Percentiles rank a stretch among this genome's conserved stretches.
These are phyloP conservation scores for Phoma sp. DNA, from an alignment of 2,329 filamentous ascomycete genomes.

Conservation along the genomic window DNA sequence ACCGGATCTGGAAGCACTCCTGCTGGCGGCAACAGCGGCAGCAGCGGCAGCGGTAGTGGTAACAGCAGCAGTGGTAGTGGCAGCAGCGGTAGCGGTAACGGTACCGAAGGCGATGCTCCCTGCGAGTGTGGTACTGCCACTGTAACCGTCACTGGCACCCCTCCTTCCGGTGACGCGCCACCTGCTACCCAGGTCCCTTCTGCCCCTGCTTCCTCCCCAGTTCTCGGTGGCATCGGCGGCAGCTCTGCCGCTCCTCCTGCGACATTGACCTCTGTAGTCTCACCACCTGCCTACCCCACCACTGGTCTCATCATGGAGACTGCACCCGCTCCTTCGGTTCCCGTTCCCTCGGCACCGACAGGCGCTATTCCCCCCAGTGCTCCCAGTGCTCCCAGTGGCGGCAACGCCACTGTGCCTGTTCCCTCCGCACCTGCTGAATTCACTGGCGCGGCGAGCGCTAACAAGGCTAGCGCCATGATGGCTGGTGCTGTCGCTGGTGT, in stretches of 20 bases:
- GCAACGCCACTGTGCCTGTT: conserved; percentile 26
- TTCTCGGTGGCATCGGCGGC: conserved; percentile 12
- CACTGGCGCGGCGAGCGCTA: conserved; percentile 35
- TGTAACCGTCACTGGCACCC: conserved; percentile 38
- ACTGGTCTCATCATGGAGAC: conserved; percentile 38
- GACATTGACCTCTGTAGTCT: conserved; percentile 9
- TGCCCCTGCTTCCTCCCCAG: conserved; percentile 17
- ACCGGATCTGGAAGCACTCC: conserved; percentile 3
- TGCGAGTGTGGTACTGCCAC: conserved; percentile 37
- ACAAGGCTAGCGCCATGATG: conserved; percentile 31
- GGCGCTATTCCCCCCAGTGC: conserved; percentile 19
- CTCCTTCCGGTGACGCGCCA: conserved; percentile 27
- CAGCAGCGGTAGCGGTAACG: conserved; percentile 1
- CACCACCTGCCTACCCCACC: conserved; percentile 29
- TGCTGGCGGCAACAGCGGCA: neutral
- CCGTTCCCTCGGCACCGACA: conserved; percentile 30
- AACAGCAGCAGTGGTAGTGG: conserved; percentile 1
- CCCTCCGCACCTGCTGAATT: conserved; percentile 31
- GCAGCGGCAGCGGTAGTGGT: neutral
- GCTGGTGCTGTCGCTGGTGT: conserved; percentile 31
- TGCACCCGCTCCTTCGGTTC: conserved; percentile 29
- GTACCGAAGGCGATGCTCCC: conserved; percentile 17
- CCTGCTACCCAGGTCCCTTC: conserved; percentile 22
- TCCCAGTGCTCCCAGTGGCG: neutral
- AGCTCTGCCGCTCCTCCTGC: conserved; percentile 5